phyloP scores from a whole-genome alignment of 2,329 filamentous ascomycete genomes.

The Pseudopyrenochaeta lycopersici region DNA sequence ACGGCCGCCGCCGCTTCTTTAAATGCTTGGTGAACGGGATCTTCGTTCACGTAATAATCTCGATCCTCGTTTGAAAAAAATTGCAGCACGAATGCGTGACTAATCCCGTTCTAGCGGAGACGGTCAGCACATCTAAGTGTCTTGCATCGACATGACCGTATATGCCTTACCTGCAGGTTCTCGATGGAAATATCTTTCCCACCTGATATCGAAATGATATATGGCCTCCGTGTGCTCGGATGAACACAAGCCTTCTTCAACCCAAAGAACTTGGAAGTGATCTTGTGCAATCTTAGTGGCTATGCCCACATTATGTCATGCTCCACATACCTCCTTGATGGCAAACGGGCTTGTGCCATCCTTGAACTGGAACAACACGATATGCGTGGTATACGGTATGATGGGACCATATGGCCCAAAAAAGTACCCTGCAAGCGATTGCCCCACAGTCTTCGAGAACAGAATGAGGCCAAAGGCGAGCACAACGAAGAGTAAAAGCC shows the following conservation, averaged over 20 bases:
- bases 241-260: slow-evolving; percentile 42
- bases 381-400: slow-evolving; percentile 36
- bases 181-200: slow-evolving; percentile 46
- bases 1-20: slow-evolving; percentile 42
- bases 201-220: slow-evolving; percentile 42
- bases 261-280: slow-evolving; percentile 40
- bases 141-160: not conserved
- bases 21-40: slow-evolving; percentile 52
- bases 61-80: slow-evolving; percentile 53
- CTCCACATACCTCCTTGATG: slow-evolving; percentile 37
- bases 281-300: slow-evolving; percentile 27
- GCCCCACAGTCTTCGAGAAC: slow-evolving; percentile 28
- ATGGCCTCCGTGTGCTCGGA: slow-evolving; percentile 33
- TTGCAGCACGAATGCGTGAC: slow-evolving; percentile 55
- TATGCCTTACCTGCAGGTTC: slow-evolving; percentile 36
- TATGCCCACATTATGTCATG: not conserved
- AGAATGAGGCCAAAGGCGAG: slow-evolving; percentile 20
- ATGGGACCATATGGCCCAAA: slow-evolving; percentile 23
- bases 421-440: slow-evolving; percentile 23
- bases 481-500: slow-evolving; percentile 19
- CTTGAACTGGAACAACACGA: slow-evolving; percentile 48
- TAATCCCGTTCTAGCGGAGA: slow-evolving; percentile 49
- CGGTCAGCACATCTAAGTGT: slow-evolving; percentile 47
- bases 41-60: slow-evolving; percentile 54
- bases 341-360: slow-evolving; percentile 30